A percentile compares a stretch with the other conserved stretches of the same genome.
Conservation (phyloP, 2,329 filamentous ascomycete species). For the Ceratocystiopsis sp. region DNA sequence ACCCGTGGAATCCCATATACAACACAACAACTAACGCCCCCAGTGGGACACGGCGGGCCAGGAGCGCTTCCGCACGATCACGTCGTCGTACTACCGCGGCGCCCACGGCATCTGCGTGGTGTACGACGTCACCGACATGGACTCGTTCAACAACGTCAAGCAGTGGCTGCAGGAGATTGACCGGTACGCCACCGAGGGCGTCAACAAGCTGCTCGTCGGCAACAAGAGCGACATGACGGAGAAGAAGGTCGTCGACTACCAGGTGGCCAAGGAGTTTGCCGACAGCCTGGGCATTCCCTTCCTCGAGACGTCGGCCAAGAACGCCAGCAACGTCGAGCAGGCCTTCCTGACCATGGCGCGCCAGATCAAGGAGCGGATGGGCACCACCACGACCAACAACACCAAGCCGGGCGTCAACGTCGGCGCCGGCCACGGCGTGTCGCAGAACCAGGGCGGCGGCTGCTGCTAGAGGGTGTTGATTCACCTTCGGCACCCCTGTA, state of each 20-base stretch:
- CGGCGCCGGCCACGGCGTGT: conserved; percentile 83
- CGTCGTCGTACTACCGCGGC: conserved; percentile 97
- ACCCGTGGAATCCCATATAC: conserved; percentile 10
- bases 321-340: conserved; percentile 98
- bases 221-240: conserved; percentile 99
- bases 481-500: no score
- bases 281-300: conserved; percentile 98
- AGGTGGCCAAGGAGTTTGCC: conserved; percentile 98
- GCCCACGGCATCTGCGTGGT: conserved; percentile 99
- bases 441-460: conserved; percentile 24
- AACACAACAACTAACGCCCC: no score
- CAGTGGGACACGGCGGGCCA: conserved; percentile 99
- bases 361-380: conserved; percentile 99
- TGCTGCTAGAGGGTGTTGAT: conserved; percentile 16
- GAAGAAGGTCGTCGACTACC: conserved; percentile 99
- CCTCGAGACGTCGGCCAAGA: conserved; percentile 99
- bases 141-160: conserved; percentile 99
- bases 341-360: conserved; percentile 99
- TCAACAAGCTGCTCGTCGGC: conserved; percentile 97
- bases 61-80: conserved; percentile 99
- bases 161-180: conserved; percentile 99
- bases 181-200: conserved; percentile 94
- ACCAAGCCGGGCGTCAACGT: conserved; percentile 98
- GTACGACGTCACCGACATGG: conserved; percentile 99
- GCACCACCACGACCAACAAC: conserved; percentile 86